Evolutionary conservation across 2,329 filamentous ascomycete species (phyloP).

Genomic region (Beauveria asiatica): DNA sequence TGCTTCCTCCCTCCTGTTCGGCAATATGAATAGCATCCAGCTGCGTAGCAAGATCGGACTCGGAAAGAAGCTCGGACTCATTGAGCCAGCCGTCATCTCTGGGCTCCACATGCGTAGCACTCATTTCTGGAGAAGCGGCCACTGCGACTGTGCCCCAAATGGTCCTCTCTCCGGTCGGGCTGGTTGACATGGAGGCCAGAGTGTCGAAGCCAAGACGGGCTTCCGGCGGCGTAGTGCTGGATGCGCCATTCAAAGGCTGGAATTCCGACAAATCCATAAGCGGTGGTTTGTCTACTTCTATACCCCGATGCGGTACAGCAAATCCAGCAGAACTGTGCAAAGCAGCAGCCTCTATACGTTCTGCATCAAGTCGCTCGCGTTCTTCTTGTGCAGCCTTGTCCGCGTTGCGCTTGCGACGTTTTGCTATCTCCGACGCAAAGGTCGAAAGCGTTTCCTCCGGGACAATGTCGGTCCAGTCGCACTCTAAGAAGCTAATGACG

Average conservation of each 20-base stretch:
- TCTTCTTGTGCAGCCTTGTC: slow-evolving; percentile 85
- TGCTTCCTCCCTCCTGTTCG: slow-evolving; percentile 17
- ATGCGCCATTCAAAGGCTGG: slow-evolving; percentile 46
- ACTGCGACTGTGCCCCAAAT: slow-evolving; percentile 86
- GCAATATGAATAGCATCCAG: slow-evolving; percentile 45
- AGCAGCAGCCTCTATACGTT: slow-evolving; percentile 66
- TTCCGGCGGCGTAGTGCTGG: slow-evolving; percentile 46
- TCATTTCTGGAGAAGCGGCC: slow-evolving; percentile 47
- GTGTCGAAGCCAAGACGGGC: slow-evolving; percentile 55
- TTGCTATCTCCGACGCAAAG: slow-evolving; percentile 70
- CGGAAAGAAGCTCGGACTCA: slow-evolving; percentile 63
- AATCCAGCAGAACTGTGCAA: slow-evolving; percentile 44
- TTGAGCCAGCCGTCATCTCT: slow-evolving; percentile 77
- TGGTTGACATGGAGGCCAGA: slow-evolving; percentile 71
- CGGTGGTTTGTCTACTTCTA: slow-evolving; percentile 30
- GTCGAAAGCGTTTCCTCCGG: slow-evolving; percentile 62
- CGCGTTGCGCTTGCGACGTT: slow-evolving; percentile 63
- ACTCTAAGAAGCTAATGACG: slow-evolving; percentile 83
- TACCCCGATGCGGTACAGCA: slow-evolving; percentile 27
- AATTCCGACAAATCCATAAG: slow-evolving; percentile 53
- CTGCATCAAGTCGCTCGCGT: slow-evolving; percentile 72
- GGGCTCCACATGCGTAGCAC: slow-evolving; percentile 23
- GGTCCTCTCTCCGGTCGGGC: slow-evolving; percentile 66
- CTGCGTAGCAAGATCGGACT: slow-evolving; percentile 51
- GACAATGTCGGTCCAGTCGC: slow-evolving; percentile 90